These are phyloP conservation scores for Chaetomium cochliodes DNA, from an alignment of 495 filamentous ascomycete genomes.

Conservation along the genomic window DNA sequence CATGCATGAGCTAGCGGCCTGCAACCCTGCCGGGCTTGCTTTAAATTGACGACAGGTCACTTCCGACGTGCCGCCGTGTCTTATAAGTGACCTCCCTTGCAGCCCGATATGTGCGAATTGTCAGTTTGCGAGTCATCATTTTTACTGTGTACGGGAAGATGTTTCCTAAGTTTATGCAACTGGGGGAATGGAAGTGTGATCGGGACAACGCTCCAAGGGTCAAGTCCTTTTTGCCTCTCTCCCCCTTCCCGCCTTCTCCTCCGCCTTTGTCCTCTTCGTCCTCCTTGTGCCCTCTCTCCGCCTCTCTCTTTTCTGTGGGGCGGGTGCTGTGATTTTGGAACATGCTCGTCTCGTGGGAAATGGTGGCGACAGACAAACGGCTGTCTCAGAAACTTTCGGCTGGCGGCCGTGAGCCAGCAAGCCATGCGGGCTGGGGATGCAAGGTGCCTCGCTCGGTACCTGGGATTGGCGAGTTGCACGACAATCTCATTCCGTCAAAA, in stretches of 20 bases:
- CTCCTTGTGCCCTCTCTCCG: too few species aligned
- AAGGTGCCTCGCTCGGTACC: not conserved
- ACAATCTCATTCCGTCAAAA: not conserved
- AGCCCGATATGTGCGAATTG: not conserved
- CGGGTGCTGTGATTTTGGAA: not conserved
- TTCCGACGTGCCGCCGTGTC: not conserved
- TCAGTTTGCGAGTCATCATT: not conserved
- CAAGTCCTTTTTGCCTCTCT: too few species aligned
- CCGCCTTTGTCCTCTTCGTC: not conserved
- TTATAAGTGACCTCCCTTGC: slow-evolving; percentile 1
- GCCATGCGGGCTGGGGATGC: not conserved
- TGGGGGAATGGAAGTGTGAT: not conserved
- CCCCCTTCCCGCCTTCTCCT: not conserved
- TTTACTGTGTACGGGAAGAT: not conserved
- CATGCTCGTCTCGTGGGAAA: not conserved
- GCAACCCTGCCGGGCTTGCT: slow-evolving; percentile 7
- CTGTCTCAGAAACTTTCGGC: not conserved
- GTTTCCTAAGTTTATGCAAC: not conserved
- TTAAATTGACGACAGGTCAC: slow-evolving; percentile 28
- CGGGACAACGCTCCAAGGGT: too few species aligned
- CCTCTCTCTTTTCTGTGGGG: not conserved
- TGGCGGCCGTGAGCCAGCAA: not conserved
- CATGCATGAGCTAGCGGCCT: not conserved
- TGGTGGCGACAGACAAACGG: slow-evolving; percentile 1
- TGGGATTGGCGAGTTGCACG: not conserved